Evolutionary conservation across 306 rosid species (phyloP).

Genomic region (Prunus mume): DNA sequence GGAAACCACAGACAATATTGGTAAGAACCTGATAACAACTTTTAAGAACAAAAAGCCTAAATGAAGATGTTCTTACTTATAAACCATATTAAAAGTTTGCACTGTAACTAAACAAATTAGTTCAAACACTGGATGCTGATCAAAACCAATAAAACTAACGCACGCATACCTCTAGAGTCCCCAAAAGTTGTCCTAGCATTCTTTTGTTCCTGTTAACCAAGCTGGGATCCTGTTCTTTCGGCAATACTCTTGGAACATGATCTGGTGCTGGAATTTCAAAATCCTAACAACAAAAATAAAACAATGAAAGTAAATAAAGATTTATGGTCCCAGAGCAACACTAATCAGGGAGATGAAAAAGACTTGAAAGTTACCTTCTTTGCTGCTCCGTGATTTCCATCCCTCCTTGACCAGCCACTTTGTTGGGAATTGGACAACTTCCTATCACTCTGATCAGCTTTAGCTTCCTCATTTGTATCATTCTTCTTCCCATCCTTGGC

Average conservation of each 20-base stretch:
- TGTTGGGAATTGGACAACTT: conserved; percentile 41
- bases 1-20: neutral
- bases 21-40: neutral
- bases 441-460: conserved; percentile 38
- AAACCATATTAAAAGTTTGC: neutral
- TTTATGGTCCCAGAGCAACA: conserved; percentile 9
- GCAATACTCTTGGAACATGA: conserved; percentile 80
- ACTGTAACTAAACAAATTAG: neutral
- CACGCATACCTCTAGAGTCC: conserved; percentile 78
- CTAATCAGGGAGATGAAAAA: conserved; percentile 1
- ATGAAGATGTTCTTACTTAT: neutral
- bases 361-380: conserved; percentile 43
- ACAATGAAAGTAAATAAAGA: conserved; percentile 7
- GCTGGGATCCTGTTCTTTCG: conserved; percentile 87
- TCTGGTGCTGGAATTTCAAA: conserved; percentile 56
- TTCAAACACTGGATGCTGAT: neutral
- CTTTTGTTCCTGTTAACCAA: conserved; percentile 88
- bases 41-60: neutral
- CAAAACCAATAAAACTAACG: conserved; percentile 8
- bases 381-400: conserved; percentile 43
- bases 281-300: conserved; percentile 41
- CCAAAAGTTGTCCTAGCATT: conserved; percentile 96
- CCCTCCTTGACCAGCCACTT: conserved; percentile 60
- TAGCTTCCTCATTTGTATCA: conserved; percentile 30
- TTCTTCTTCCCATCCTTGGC: conserved; percentile 38